phyloP scores from a whole-genome alignment of 129 eudicot genomes.

The Rutidosis leptorrhynchoides region DNA sequence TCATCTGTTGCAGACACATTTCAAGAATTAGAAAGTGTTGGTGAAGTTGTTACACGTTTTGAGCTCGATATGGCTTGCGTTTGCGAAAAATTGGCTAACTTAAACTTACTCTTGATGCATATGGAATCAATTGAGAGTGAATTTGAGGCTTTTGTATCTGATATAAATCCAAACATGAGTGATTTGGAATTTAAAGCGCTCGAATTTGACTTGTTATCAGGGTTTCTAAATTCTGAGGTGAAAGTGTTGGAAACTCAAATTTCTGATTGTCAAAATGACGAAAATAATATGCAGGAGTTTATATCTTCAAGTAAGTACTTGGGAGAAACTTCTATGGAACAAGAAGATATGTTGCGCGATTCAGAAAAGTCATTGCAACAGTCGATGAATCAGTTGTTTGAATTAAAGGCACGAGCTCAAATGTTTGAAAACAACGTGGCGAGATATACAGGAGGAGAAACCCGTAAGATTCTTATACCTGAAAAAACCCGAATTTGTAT shows the following conservation, averaged over 20 bases:
- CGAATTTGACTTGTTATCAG: slow-evolving; percentile 68
- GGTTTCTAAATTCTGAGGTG: slow-evolving; percentile 71
- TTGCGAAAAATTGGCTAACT: slow-evolving; percentile 62
- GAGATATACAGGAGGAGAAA: slow-evolving; percentile 42
- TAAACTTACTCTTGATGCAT: slow-evolving; percentile 65
- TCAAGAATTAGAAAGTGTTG: slow-evolving; percentile 47
- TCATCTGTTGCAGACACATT: slow-evolving; percentile 49
- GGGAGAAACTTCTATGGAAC: slow-evolving; percentile 37
- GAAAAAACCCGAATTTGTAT: too few species aligned
- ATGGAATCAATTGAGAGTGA: slow-evolving; percentile 68
- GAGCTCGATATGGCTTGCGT: slow-evolving; percentile 66
- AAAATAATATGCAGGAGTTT: slow-evolving; percentile 35
- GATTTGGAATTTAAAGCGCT: slow-evolving; percentile 49
- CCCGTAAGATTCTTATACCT: slow-evolving; percentile 41
- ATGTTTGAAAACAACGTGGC: slow-evolving; percentile 47
- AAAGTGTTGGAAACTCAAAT: slow-evolving; percentile 45
- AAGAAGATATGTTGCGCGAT: slow-evolving; percentile 57
- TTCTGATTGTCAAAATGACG: slow-evolving; percentile 45
- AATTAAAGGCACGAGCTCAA: slow-evolving; percentile 56
- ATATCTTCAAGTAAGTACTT: slow-evolving; percentile 43
- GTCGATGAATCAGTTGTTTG: slow-evolving; percentile 58
- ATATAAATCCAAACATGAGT: slow-evolving; percentile 31
- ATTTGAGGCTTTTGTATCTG: slow-evolving; percentile 54
- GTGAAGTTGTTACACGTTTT: slow-evolving; percentile 53
- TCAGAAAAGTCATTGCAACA: slow-evolving; percentile 64